Base-by-base conservation (phyloP, 2,329 filamentous ascomycete genomes). In the Fusarium ambrosium region DNA sequence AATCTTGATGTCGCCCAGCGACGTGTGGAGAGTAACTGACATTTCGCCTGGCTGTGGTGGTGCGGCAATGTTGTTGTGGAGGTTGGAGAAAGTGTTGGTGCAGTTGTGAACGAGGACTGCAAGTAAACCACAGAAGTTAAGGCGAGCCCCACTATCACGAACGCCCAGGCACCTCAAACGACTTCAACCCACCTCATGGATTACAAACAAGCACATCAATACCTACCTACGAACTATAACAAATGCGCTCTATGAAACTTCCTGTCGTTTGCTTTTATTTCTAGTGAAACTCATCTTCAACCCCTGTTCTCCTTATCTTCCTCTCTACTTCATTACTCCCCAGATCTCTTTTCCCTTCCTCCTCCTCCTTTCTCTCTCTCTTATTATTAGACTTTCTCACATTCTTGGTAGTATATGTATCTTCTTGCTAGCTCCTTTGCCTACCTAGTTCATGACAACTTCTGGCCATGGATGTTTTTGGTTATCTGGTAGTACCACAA, bases 1-100 rank as follows among this genome's bases (percentile, higher is more conserved):
- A 79, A 98, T 90, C 86, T 98, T 99, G 82, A 99, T 89, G 84
- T 97, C 93, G 81, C 97, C 97, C 63, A 93, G 89, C 61, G 92
- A 94, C 60, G 97, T 99, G 84, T 98, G 95, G 16, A 99, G 89
- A 13, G 91, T 92, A 72, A 92, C 89, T 14, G 91, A 92, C 91
- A 92, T 92, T 75, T 61, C 27, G 18, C 48, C 24, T n/a, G 18
- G 20, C 20, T 13, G 24, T 18, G 11, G 41, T 41, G 48, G 48
- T 32, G 48, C 11, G 36, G 43, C 14, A 11, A 56, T 43, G 27
- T 16, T 45, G 59, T 22, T 62, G 59, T 27, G n/a, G 58, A 61
- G n/a, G 36, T 43, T 20, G 16, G 24, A 43, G 37, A 14, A 43
- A 32, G 16, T 27, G 48, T 20, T 53, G 48, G 48, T 51, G 45